A percentile compares a stretch with the other conserved stretches of the same genome.
Conservation (phyloP, 1,139 yeast species). For the Geotrichum citri-aurantii region DNA sequence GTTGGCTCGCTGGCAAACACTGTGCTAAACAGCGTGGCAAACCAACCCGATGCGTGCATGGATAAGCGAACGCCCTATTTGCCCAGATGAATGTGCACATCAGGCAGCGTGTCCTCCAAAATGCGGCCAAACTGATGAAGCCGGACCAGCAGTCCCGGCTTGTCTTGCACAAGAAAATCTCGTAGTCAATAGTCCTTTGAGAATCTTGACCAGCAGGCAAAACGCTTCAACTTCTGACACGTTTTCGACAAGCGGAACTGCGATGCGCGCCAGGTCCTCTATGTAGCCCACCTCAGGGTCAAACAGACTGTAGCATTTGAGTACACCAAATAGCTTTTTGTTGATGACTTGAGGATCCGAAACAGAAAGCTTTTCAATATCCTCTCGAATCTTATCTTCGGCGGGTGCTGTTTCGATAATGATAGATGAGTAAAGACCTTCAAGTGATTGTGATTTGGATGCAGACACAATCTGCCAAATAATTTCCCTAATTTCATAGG, state of each 20-base stretch:
- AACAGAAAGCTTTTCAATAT: conserved; percentile 76
- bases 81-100: conserved; percentile 64
- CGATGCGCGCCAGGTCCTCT: conserved; percentile 93
- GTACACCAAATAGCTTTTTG: conserved; percentile 62
- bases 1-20: no score
- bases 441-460: conserved; percentile 66
- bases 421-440: conserved; percentile 57
- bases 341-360: conserved; percentile 39
- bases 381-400: conserved; percentile 74
- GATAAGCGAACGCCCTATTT: conserved; percentile 83
- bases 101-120: conserved; percentile 63
- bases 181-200: conserved; percentile 81
- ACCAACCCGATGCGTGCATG: conserved; percentile 97
- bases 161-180: conserved; percentile 72
- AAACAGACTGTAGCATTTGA: conserved; percentile 77
- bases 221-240: conserved; percentile 81
- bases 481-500: conserved; percentile 77
- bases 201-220: conserved; percentile 68
- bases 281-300: conserved; percentile 96
- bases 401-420: conserved; percentile 53
- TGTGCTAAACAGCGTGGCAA: conserved; percentile 86
- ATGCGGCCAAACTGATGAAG: conserved; percentile 86
- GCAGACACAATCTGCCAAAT: conserved; percentile 90
- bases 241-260: conserved; percentile 77
- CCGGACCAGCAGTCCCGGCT: conserved; percentile 85